Evolutionary conservation across 192 early-diverging fungal genomes (phyloP).

Genomic region (Diversispora eburnea): DNA sequence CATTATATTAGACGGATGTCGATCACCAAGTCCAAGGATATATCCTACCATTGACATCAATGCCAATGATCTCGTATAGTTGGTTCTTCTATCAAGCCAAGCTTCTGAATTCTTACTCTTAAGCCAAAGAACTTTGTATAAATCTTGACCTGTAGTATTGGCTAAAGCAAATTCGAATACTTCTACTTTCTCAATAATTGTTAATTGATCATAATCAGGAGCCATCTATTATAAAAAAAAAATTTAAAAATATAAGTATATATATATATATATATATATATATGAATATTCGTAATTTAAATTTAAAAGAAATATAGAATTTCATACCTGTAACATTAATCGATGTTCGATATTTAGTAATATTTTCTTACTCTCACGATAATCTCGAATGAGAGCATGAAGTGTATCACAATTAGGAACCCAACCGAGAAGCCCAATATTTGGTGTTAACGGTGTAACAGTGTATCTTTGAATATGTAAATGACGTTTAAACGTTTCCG

Average conservation of each 20-base stretch:
- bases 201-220: constrained; percentile 85
- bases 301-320: background rate
- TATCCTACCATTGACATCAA: constrained; percentile 99
- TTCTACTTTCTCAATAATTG: constrained; percentile 86
- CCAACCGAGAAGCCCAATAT: constrained; percentile 94
- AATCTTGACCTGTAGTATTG: constrained; percentile 86
- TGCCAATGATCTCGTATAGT: constrained; percentile 91
- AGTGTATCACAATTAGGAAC: constrained; percentile 87
- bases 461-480: constrained; percentile 87
- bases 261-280: too few species aligned
- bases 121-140: constrained; percentile 90
- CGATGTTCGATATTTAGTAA: constrained; percentile 86
- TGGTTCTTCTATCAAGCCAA: constrained; percentile 92
- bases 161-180: constrained; percentile 91
- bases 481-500: constrained; percentile 88
- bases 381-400: constrained; percentile 80
- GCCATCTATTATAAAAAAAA: constrained; percentile 61
- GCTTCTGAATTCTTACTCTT: constrained; percentile 94
- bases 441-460: constrained; percentile 90
- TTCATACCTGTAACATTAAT: constrained; percentile 71
- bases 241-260: background rate
- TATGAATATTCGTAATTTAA: too few species aligned
- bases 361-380: constrained; percentile 77
- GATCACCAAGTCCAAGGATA: constrained; percentile 93
- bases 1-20: constrained; percentile 97